Base-by-base conservation (phyloP, 1,284 basidiomycete species). In the Pulchroboletus neoregius region DNA sequence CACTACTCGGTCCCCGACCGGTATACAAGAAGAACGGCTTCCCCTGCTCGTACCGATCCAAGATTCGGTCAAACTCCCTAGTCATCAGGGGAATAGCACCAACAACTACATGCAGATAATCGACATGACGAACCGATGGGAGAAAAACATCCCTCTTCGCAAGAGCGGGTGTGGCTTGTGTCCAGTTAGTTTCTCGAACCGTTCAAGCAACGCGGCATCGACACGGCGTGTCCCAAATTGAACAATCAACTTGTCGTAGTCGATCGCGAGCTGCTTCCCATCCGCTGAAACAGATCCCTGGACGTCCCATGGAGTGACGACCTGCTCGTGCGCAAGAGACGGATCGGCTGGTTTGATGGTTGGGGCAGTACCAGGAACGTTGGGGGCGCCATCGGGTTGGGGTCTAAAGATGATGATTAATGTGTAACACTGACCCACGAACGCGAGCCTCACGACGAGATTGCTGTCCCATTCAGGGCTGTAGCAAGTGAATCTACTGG, bases 11-110 rank as follows among this genome's bases (percentile, higher is more conserved):
- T 10, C 96, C 96, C 48, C 96, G 82, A 28, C 96, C 96, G 0
- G 96, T 99, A 71, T 99, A 99, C 55, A 99, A 73, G 74, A 91
- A 99, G 73, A 98, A 99, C 5, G 94, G 95, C 69, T 98, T 96
- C 15, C 90, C 87, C 66, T 96, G 87, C 71, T 99, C 95, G 68
- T 92, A 98, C 42, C 94, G 84, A 68, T 96, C 93, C 45, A 99
- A 73, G 50, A 99, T 97, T 60, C 82, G 80, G 71, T 95, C 87
- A 58, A 99, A 85, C 50, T 99, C 96, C 50, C 94, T 95, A 58
- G 20, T 10, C 50, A 43, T 22, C 15, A 2, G 12, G 6, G 39
- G 41, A 32, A 24, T 22, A 23, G 26, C 46, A 23, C 45, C 42
- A 49, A 27, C n/a, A 30, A 8, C 8, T 20, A 26, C 28, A 26